These are phyloP conservation scores for Macadamia integrifolia DNA, from an alignment of 164 flowering plant species.

Conservation along the genomic window DNA sequence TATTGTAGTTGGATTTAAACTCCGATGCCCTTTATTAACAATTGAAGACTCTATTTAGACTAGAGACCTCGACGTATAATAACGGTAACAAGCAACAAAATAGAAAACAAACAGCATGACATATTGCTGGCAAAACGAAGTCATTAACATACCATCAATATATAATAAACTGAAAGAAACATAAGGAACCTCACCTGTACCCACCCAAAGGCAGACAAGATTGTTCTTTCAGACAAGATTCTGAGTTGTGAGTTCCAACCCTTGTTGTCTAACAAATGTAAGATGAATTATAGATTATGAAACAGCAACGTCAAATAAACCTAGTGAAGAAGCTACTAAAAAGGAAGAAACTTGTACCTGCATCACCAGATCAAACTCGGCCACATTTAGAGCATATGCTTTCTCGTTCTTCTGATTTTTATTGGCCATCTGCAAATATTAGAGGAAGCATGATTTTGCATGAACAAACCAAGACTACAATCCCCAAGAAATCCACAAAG, in stretches of 20 bases:
- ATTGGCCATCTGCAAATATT: slow-evolving; percentile 41
- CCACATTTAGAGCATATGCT: slow-evolving; percentile 45
- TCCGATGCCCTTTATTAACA: too few species aligned
- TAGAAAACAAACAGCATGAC: too few species aligned
- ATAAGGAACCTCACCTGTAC: slow-evolving; percentile 62
- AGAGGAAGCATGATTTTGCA: neutral
- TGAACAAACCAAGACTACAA: neutral
- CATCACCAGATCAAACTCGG: slow-evolving; percentile 90
- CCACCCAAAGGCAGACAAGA: slow-evolving; percentile 97
- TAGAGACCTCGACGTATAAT: too few species aligned
- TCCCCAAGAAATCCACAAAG: neutral
- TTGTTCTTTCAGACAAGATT: slow-evolving; percentile 73
- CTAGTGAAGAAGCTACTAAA: neutral
- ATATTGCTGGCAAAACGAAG: too few species aligned
- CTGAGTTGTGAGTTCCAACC: slow-evolving; percentile 80
- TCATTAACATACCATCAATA: too few species aligned
- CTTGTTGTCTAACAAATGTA: slow-evolving; percentile 61
- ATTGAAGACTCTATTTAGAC: too few species aligned
- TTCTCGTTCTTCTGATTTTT: slow-evolving; percentile 44
- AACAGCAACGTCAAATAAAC: neutral
- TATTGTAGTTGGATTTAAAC: too few species aligned
- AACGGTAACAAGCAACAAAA: too few species aligned
- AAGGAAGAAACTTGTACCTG: slow-evolving; percentile 43
- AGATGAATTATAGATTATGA: neutral
- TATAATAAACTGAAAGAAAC: neutral